Evolutionary conservation across 2,329 filamentous ascomycete genomes (phyloP), one percentile per base, ranked within the genome.

Genomic region (Diplodia seriata): DNA sequence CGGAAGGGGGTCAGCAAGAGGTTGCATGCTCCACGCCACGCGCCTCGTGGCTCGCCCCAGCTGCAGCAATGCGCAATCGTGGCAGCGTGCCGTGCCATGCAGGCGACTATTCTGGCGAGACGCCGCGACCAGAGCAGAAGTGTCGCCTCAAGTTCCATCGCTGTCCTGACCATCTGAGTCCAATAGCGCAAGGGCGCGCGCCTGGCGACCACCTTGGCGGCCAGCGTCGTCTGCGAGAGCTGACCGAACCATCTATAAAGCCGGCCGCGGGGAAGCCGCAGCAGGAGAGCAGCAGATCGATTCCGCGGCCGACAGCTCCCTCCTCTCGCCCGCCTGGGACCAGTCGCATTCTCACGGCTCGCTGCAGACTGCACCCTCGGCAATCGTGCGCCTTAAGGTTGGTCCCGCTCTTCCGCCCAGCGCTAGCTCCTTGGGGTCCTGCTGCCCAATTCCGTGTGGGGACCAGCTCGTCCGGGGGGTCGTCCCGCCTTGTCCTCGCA

Each of bases 151-250:
- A 68, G 59, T 68, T 68, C 66, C 66, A 62, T 68, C 40, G 56
- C 59, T 47, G 56, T 55, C 47, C 49, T 61, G 47, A 20, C 43
- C 57, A 62, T 68, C 66, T 68, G 66, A 68, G 66, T 68, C 66
- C 66, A 68, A 68, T 68, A 68, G 57, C 66, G 66, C 66, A 68
- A 68, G 66, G 66, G 66, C 57, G 66, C 50, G 56, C 66, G 66
- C 55, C 64, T 43, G 47, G 26, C 29, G 64, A 67, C 43, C 20
- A 59, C 15, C 54, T 65, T 31, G 63, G 63, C 63, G 38, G 43
- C 43, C 29, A 49, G 62, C 51, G 40, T 38, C 62, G 43, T 26
- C 33, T 29, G 61, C 47, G 61, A 64, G 61, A 38, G 61, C 61
- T 51, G 62, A 47, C 63, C 50, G 54, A 38, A 38, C 53, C 40